Conservation (phyloP, 768 basidiomycete species). For the Leccinum disarticulatum region DNA sequence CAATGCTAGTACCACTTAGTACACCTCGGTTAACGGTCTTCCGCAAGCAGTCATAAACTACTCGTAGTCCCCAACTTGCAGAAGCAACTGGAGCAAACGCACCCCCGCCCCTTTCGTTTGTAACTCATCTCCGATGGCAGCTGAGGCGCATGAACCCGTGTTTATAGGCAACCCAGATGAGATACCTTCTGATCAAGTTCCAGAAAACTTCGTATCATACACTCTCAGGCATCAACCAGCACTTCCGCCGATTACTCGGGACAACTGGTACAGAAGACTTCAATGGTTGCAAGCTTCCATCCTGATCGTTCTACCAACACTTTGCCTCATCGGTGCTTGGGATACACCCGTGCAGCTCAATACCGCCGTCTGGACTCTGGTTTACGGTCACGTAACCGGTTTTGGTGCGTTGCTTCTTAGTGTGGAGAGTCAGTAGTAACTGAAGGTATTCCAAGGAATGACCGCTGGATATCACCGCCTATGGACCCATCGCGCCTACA, state of each 20-base stretch:
- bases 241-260: slow-evolving; percentile 11
- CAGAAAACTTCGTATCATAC: slow-evolving; percentile 12
- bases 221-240: slow-evolving; percentile 8
- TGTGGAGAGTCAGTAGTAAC: background rate
- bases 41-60: too few species aligned
- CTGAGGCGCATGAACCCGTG: background rate
- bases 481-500: slow-evolving; percentile 93
- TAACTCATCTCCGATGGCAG: background rate
- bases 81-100: too few species aligned
- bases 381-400: slow-evolving; percentile 66
- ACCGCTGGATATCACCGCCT: slow-evolving; percentile 93
- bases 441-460: slow-evolving; percentile 46
- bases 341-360: slow-evolving; percentile 1
- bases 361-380: slow-evolving; percentile 5
- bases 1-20: too few species aligned
- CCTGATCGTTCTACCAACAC: slow-evolving; percentile 4
- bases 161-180: slow-evolving; percentile 8
- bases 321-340: slow-evolving; percentile 4
- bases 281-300: slow-evolving; percentile 10
- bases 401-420: slow-evolving; percentile 50
- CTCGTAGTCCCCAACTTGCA: too few species aligned
- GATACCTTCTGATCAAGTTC: slow-evolving; percentile 4
- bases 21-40: too few species aligned
- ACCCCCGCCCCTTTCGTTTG: background rate
- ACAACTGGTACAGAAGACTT: slow-evolving; percentile 14